These are phyloP conservation scores for Pseudevernia furfuracea DNA, from an alignment of 495 filamentous ascomycete species.

Conservation along the genomic window DNA sequence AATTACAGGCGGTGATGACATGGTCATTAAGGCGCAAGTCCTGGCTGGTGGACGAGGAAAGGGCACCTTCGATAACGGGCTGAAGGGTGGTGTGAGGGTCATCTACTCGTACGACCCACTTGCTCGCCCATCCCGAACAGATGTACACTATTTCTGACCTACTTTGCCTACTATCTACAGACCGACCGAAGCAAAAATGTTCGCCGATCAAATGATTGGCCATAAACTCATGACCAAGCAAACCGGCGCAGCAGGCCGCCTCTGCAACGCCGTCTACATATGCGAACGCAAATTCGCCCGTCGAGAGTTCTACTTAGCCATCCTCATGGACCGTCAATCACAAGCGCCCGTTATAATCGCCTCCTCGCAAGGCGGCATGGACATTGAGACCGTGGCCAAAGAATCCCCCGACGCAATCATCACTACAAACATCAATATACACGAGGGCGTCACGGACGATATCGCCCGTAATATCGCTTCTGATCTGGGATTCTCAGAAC, in stretches of 20 bases:
- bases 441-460: constrained; percentile 88
- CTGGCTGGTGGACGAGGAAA: constrained; percentile 96
- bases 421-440: constrained; percentile 87
- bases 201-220: constrained; percentile 98
- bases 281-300: constrained; percentile 99
- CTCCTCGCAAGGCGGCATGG: constrained; percentile 97
- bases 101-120: constrained; percentile 76
- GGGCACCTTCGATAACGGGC: constrained; percentile 92
- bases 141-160: constrained; percentile 23
- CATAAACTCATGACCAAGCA: constrained; percentile 99
- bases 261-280: constrained; percentile 95
- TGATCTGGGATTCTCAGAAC: constrained; percentile 91
- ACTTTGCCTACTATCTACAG: constrained; percentile 30
- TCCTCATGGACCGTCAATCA: constrained; percentile 90
- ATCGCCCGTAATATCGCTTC: constrained; percentile 85
- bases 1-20: constrained; percentile 69
- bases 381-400: constrained; percentile 97
- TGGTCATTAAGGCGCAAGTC: constrained; percentile 99
- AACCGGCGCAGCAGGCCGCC: constrained; percentile 81
- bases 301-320: constrained; percentile 95
- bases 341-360: constrained; percentile 94
- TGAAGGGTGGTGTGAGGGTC: constrained; percentile 96
- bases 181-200: constrained; percentile 86
- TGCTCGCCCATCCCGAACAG: background rate
- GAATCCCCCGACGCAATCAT: constrained; percentile 93